These are phyloP conservation scores for Aciculosporium take DNA, from an alignment of 2,329 filamentous ascomycete species.

Conservation along the genomic window DNA sequence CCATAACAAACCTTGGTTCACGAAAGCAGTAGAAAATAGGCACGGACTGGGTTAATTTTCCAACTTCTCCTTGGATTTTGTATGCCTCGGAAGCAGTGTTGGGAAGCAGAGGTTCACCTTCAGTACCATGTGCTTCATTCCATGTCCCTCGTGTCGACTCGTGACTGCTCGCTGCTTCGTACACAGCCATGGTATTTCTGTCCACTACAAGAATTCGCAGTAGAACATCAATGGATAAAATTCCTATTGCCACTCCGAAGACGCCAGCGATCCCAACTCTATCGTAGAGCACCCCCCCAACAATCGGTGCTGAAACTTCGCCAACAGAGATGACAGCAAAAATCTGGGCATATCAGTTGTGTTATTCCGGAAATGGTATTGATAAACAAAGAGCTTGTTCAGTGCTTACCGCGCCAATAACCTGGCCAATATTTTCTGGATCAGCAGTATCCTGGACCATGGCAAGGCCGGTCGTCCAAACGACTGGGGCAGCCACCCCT, in stretches of 20 bases:
- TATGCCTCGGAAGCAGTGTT: background rate
- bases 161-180: too few species aligned
- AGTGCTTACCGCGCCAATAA: background rate
- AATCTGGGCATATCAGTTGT: background rate
- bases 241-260: background rate
- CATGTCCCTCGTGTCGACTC: background rate
- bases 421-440: background rate
- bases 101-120: background rate
- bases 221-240: background rate
- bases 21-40: conserved; percentile 3
- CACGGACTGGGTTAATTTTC: background rate
- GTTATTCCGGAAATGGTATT: background rate
- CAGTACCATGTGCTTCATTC: background rate
- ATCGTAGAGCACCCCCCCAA: conserved; percentile 1
- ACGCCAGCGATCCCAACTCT: background rate
- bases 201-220: conserved; percentile 1
- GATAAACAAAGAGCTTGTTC: background rate
- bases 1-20: background rate
- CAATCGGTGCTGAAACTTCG: background rate
- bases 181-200: too few species aligned
- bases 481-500: background rate
- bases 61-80: background rate
- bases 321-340: background rate
- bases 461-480: background rate
- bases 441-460: background rate